phyloP scores from a whole-genome alignment of 2,329 filamentous ascomycete genomes.

The Escovopsis sp. region DNA sequence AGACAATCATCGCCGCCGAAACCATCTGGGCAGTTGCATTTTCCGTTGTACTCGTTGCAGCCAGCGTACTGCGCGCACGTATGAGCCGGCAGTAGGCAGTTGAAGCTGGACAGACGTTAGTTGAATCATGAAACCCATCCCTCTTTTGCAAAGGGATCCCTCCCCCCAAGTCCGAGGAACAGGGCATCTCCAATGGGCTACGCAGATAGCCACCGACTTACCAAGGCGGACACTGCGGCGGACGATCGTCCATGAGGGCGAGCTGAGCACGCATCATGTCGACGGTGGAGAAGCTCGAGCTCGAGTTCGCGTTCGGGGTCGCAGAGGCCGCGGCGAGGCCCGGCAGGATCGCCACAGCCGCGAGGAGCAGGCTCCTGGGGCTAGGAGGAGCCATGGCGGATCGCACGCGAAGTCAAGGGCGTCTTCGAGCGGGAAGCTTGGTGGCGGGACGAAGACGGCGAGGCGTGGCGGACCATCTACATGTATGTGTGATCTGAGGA shows the following conservation, averaged over 20 bases:
- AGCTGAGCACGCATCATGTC: conserved; percentile 51
- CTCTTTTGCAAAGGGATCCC: too few species aligned
- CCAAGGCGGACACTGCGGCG: conserved; percentile 67
- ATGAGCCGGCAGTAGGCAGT: conserved; percentile 89
- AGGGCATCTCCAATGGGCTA: too few species aligned
- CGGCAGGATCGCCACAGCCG: conserved; percentile 25
- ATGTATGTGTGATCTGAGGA: too few species aligned
- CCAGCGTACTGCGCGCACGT: conserved; percentile 79
- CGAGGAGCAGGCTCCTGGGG: conserved; percentile 23
- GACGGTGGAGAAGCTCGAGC: conserved; percentile 44
- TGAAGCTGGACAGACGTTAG: conserved; percentile 53
- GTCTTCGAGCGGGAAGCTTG: conserved; percentile 3
- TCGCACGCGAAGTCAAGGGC: conserved; percentile 7
- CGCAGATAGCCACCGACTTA: too few species aligned
- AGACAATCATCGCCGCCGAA: conserved; percentile 93
- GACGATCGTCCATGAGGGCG: conserved; percentile 56
- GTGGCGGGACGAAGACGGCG: background rate
- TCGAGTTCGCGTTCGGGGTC: too few species aligned
- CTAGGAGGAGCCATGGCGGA: conserved; percentile 24
- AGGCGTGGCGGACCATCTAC: background rate
- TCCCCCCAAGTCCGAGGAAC: too few species aligned
- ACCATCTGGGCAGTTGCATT: conserved; percentile 81
- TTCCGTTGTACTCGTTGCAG: conserved; percentile 81
- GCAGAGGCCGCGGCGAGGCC: conserved; percentile 23
- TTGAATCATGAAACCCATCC: too few species aligned